Evolutionary conservation across 331 rosid genomes (phyloP).

Genomic region (Prunus yedoensis): DNA sequence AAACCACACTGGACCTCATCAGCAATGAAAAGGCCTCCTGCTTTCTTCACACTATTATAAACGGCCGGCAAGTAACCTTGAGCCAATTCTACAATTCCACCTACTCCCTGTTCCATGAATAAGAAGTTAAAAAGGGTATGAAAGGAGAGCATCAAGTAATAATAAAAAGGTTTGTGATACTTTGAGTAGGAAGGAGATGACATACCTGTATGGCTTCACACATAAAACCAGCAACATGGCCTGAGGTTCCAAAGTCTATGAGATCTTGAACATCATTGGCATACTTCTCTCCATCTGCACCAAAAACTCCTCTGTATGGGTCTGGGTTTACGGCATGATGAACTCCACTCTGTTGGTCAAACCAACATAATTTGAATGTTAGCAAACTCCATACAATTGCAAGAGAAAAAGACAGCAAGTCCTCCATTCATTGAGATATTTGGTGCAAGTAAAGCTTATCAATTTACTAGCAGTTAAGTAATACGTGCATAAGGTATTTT

Average conservation of each 20-base stretch:
- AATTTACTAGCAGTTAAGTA: too few relatives aligned
- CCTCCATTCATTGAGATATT: too few relatives aligned
- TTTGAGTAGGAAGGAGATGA: conserved; percentile 3
- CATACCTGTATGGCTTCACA: conserved; percentile 87
- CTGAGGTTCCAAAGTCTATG: conserved; percentile 84
- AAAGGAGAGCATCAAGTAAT: not conserved
- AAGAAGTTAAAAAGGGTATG: not conserved
- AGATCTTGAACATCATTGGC: conserved; percentile 82
- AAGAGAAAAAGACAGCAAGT: too few relatives aligned
- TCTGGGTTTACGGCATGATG: conserved; percentile 93
- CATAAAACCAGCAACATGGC: conserved; percentile 80
- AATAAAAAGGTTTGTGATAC: not conserved
- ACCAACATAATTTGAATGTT: not conserved
- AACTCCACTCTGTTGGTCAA: conserved; percentile 69
- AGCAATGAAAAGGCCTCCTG: conserved; percentile 91
- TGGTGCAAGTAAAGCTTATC: too few relatives aligned
- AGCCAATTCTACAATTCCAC: conserved; percentile 86
- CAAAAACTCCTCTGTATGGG: conserved; percentile 92
- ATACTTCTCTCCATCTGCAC: conserved; percentile 88
- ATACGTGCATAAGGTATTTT: too few relatives aligned
- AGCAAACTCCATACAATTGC: not conserved
- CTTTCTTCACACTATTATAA: conserved; percentile 52
- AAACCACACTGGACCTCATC: conserved; percentile 95
- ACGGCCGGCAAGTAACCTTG: conserved; percentile 87
- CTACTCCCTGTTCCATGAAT: conserved; percentile 67